Conservation (phyloP, 225 moss, liverwort and hornwort genomes). For the Antitrichia curtipendula region DNA sequence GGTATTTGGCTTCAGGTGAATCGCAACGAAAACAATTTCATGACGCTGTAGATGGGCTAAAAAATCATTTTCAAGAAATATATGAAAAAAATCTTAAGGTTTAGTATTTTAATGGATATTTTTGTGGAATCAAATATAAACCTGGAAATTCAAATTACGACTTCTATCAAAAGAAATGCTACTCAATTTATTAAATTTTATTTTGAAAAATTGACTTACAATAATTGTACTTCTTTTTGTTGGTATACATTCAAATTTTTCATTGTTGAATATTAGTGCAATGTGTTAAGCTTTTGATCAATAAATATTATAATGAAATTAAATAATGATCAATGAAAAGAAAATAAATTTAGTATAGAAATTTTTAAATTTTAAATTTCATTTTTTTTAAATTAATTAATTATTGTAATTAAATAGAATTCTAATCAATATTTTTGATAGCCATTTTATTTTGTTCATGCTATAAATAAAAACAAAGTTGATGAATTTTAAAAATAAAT, state of each 20-base stretch:
- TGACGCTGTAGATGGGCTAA: constrained; percentile 9
- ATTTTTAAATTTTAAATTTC: accelerated
- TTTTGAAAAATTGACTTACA: not conserved
- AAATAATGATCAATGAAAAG: accelerated
- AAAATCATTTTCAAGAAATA: constrained; percentile 38
- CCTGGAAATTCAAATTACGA: accelerated
- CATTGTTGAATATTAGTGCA: not conserved
- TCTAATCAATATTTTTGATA: no score
- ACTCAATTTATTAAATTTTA: not conserved
- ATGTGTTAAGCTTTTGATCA: not conserved
- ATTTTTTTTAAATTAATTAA: no score
- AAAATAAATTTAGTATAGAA: not conserved
- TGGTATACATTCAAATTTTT: not conserved
- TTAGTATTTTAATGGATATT: accelerated
- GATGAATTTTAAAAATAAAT: not conserved
- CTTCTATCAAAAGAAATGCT: no score
- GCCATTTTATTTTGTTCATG: accelerated
- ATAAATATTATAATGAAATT: not conserved
- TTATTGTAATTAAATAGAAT: not conserved
- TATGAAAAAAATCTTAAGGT: constrained; percentile 44
- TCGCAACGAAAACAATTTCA: constrained; percentile 20
- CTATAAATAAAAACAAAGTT: not conserved
- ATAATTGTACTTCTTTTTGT: not conserved
- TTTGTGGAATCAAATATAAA: not conserved
- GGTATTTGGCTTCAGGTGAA: constrained; percentile 46